Evolutionary conservation across 1,284 basidiomycete genomes (phyloP).

Genomic region (Cryptococcus sp.): DNA sequence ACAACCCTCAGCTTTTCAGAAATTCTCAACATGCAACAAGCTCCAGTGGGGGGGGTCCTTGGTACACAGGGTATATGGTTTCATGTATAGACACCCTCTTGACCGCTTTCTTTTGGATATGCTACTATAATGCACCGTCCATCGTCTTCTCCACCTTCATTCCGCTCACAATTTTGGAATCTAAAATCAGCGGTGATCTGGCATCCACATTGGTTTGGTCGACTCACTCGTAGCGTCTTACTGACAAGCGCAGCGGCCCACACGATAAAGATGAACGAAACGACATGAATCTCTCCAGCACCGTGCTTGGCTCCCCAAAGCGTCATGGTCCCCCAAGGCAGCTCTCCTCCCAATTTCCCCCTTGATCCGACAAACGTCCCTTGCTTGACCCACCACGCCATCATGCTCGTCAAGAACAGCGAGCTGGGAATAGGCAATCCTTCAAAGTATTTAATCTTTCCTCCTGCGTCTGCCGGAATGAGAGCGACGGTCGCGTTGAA

Average conservation of each 20-base stretch:
- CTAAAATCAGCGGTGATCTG: not conserved
- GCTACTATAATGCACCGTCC: too few relatives aligned
- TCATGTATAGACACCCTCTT: too few relatives aligned
- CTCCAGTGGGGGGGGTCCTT: too few relatives aligned
- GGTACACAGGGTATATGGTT: too few relatives aligned
- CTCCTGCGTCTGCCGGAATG: slow-evolving; percentile 78
- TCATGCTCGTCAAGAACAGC: slow-evolving; percentile 68
- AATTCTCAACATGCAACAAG: too few relatives aligned
- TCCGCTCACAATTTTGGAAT: not conserved
- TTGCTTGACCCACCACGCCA: slow-evolving; percentile 75
- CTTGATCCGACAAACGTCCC: slow-evolving; percentile 63
- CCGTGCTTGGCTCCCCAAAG: slow-evolving; percentile 68
- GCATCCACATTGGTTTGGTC: not conserved
- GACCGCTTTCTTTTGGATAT: too few relatives aligned
- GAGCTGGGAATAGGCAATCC: slow-evolving; percentile 94
- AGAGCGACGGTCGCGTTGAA: slow-evolving; percentile 98
- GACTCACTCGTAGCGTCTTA: slow-evolving; percentile 72
- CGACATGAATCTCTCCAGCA: slow-evolving; percentile 71
- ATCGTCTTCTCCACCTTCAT: too few relatives aligned
- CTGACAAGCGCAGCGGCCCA: slow-evolving; percentile 95
- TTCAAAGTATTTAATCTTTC: slow-evolving; percentile 94
- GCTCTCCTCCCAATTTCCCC: slow-evolving; percentile 17
- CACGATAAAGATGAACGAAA: slow-evolving; percentile 63
- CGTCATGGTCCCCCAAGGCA: slow-evolving; percentile 67
- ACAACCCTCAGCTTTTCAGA: too few relatives aligned